Base-by-base conservation (phyloP, 495 filamentous ascomycete species). In the Penicillium steckii region DNA sequence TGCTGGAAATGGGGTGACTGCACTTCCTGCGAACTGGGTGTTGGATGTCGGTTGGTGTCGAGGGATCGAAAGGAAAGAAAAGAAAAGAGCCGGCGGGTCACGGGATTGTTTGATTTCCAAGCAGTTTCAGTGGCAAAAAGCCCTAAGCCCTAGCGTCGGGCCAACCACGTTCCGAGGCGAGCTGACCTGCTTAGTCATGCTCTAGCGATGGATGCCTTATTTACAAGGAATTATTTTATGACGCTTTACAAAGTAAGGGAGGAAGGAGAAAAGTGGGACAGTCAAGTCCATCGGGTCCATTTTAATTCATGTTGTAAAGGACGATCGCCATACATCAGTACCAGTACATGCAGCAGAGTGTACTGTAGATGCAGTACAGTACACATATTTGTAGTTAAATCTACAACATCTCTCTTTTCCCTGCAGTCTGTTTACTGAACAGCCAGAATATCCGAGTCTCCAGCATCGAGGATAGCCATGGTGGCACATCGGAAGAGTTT, bases 381-480 rank as follows among this genome's bases (percentile, higher is more conserved):
- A n/a, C n/a, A n/a, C n/a, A n/a, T n/a, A n/a, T n/a, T n/a, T n/a
- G n/a, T n/a, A 37, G 15, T 32, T 13, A 9, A 13, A 6, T 8
- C 9, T 32, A 3, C 27, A 10, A 13, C n/a, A 8, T 13, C 27
- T 13, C n/a, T 4, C 27, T 9, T 10, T 13, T 3, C 8, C 27
- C 27, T 13, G 9, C n/a, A 9, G 9, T 29, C 56, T 62, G 59
- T 56, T 86, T 82, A 76, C 29, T 32, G 29, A 13, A 12, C 29
- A 4, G 29, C 82, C 62, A 98, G 81, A 74, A 97, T 97, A 78
- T 98, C 93, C 29, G 88, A 93, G 84, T 97, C 94, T 86, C 93
- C 93, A 71, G 90, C 91, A 76, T 97, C 92, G 37, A 97, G 75
- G 70, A 97, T 85, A 53, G 91, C 85, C 90, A 97, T 95, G 68